A percentile compares a stretch with the other conserved stretches of the same genome.
Evolutionary conservation across 1,284 basidiomycete genomes (phyloP).

Genomic region (Puccinia hordei): DNA sequence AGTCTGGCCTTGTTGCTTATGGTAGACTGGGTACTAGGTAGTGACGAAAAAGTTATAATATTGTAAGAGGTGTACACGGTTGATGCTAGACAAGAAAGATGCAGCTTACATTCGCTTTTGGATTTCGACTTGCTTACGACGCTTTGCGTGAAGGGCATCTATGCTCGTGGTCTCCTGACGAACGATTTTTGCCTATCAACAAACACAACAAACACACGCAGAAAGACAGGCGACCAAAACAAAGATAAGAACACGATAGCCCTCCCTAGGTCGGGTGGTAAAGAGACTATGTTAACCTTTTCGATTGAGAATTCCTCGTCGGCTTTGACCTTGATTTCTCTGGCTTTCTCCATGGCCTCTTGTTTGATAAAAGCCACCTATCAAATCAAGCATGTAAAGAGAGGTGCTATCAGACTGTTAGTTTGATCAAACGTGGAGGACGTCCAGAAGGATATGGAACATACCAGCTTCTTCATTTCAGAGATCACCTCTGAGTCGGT

Average conservation of each 20-base stretch:
- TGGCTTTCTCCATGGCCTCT: slow-evolving; percentile 90
- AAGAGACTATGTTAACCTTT: slow-evolving; percentile 66
- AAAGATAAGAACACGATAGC: too few relatives aligned
- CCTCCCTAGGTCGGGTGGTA: background rate
- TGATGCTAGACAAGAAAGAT: too few relatives aligned
- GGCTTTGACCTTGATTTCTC: slow-evolving; percentile 94
- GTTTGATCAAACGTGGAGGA: background rate
- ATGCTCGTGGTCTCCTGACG: slow-evolving; percentile 90
- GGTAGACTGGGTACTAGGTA: slow-evolving; percentile 82
- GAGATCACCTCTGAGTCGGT: slow-evolving; percentile 50
- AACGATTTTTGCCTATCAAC: slow-evolving; percentile 81
- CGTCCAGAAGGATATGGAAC: background rate
- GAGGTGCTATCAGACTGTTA: too few relatives aligned
- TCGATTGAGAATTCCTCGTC: slow-evolving; percentile 97
- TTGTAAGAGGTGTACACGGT: too few relatives aligned
- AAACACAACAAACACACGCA: slow-evolving; percentile 2
- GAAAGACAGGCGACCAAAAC: too few relatives aligned
- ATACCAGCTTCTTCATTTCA: slow-evolving; percentile 50
- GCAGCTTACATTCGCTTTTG: slow-evolving; percentile 84
- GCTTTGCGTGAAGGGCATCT: slow-evolving; percentile 89
- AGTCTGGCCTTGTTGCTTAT: slow-evolving; percentile 94
- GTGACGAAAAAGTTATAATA: too few relatives aligned
- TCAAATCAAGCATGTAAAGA: too few relatives aligned
- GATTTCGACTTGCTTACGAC: slow-evolving; percentile 84
- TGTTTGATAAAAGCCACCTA: slow-evolving; percentile 97